Conservation (phyloP, 495 filamentous ascomycete genomes). For the Penicillium arizonense region DNA sequence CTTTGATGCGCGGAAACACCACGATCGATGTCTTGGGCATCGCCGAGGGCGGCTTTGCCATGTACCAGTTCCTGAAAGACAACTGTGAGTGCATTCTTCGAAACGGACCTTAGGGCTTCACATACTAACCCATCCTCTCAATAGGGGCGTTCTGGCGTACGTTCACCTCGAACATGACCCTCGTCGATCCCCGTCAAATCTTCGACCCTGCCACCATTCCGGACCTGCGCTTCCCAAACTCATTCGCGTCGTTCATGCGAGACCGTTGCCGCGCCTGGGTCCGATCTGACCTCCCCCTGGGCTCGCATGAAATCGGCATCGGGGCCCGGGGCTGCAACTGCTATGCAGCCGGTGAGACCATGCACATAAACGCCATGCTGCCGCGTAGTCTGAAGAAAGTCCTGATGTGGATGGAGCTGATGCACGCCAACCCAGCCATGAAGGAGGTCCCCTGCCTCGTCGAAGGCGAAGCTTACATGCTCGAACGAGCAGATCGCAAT, state of each 20-base stretch:
- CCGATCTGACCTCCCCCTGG: conserved; percentile 46
- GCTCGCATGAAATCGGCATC: conserved; percentile 45
- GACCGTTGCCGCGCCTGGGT: conserved; percentile 62
- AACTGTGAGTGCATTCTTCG: conserved; percentile 44
- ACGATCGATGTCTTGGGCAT: conserved; percentile 65
- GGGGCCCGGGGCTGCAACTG: conserved; percentile 43
- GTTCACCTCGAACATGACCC: conserved; percentile 32
- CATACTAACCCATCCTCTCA: conserved; percentile 1
- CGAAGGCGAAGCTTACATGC: too few relatives aligned
- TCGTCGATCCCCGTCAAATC: conserved; percentile 33
- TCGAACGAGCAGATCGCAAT: too few relatives aligned
- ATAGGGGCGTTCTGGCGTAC: conserved; percentile 36
- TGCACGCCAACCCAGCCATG: conserved; percentile 6
- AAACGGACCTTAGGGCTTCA: background rate
- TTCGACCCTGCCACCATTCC: conserved; percentile 12
- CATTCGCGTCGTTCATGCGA: conserved; percentile 35
- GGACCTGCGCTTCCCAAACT: conserved; percentile 6
- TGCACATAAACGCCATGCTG: conserved; percentile 36
- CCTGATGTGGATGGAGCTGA: conserved; percentile 39
- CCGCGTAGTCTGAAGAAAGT: conserved; percentile 35
- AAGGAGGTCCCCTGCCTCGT: too few relatives aligned
- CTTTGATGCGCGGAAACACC: conserved; percentile 36
- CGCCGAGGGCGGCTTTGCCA: conserved; percentile 48
- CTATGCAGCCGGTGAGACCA: conserved; percentile 43
- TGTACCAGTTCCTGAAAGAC: conserved; percentile 51